Base-by-base conservation (phyloP, 2,329 filamentous ascomycete species). In the Bisporella sp. region DNA sequence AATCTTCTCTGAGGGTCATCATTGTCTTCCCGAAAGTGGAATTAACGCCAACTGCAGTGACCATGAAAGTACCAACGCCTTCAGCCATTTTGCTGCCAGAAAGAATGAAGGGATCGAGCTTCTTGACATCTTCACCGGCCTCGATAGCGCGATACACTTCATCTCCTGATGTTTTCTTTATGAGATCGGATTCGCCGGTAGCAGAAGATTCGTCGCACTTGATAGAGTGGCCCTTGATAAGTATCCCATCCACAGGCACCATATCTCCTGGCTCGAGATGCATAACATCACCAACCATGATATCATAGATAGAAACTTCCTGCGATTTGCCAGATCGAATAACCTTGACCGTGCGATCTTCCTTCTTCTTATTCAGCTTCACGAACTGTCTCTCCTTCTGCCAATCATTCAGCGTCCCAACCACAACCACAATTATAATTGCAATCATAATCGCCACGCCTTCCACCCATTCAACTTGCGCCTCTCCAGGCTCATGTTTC, bases 311-410 rank as follows among this genome's bases (percentile, higher is more conserved):
- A 0, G 81, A 85, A 40, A 90, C 79, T 64, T 87, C 81, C 55
- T 77, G 74, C 0, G 81, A 82, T 58, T 76, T 81, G 31, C 86
- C 88, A 1, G 86, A 90, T n/a, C 88, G 82, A 47, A 87, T 72
- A 7, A 89, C 82, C 54, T 88, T 89, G 58, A 92, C 81, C 46
- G 78, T 71, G 32, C 87, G 78, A 62, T 89, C 83, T 46, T 89
- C 82, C 66, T 91, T 91, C 63, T 89, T 88, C 65, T 81, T 82
- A 68, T 90, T 90, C 52, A 91, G 71, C 65, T 88, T 89, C 39
- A 87, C 84, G 60, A 91, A 91, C 61, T 89, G 85, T 43, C 84
- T 77, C 64, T 90, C 87, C 66, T 90, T 90, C 61, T 91, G 86
- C 76, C 82, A 91, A 63, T 91, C 87, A 57, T 89, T 91, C 33